Base-by-base conservation (phyloP, 129 eudicot genomes). In the Saussurea involucrata region DNA sequence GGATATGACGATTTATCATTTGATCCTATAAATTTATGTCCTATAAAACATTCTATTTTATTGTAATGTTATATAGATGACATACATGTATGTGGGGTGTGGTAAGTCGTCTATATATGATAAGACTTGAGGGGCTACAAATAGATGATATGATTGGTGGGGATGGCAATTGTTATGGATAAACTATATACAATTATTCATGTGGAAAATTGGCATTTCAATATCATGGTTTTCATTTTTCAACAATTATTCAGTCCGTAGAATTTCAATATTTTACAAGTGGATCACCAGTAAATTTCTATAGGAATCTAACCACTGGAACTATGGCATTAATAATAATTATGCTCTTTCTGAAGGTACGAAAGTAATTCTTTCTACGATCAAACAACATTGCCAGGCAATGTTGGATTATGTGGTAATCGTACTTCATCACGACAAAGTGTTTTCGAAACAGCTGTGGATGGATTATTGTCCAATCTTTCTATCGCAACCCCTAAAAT, bases 401-500 rank as follows among this genome's bases (percentile, higher is more conserved):
- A 89, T 53, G 69, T 67, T 21, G 89, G 92, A 57, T 25, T 87
- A 68, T 92, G 97, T 57, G 86, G 97, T 11, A 89, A 89, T 71
- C 78, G 71, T 2, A 89, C 95, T 8, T 88, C 88, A 20, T 69
- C 92, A 32, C 83, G 40, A 57, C 76, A 90, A 8, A 65, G 87
- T 18, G 81, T 72, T 18, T 92, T 87, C 42, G 69, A 75, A 24
- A 72, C 88, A 0, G 85, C 42, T 7, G 90, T 79, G 27, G 64
- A 74, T 60, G 82, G 88, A 17, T 61, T 92, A 17, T 60, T 92
- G 44, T 67, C 46, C 17, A 84, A 92, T 73, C 90, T 92, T 60
- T 68, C 82, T 20, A 71, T 83, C 3, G 97, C 92, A 0, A 92
- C 95, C 6, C 95, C 97, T 1, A 87, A 78, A 46, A 92, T 92